Conservation (phyloP, 306 rosid species). For the Rosa rugosa region DNA sequence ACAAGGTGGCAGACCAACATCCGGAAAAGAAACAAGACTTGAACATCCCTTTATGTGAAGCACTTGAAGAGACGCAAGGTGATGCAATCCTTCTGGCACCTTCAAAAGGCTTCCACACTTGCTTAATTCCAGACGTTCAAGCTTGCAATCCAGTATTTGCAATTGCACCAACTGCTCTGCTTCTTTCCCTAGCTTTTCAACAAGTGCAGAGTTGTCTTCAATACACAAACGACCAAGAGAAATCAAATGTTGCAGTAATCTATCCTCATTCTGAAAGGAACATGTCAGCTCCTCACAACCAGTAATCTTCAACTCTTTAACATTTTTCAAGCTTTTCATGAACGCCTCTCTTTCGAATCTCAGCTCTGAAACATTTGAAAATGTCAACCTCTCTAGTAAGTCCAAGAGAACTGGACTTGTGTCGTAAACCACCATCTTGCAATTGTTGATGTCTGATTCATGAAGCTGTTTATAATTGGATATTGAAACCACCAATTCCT, state of each 20-base stretch:
- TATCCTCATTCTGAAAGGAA: neutral
- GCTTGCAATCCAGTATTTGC: neutral
- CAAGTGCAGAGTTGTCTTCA: neutral
- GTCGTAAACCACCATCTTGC: neutral
- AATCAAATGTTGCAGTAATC: neutral
- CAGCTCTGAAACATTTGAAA: neutral
- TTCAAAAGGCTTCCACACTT: neutral
- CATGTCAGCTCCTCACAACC: neutral
- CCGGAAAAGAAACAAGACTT: neutral
- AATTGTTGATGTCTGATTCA: neutral
- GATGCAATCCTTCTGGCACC: neutral
- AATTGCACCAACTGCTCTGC: neutral
- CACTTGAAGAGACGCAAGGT: neutral
- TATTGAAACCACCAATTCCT: neutral
- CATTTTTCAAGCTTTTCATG: neutral
- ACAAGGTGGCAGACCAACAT: neutral
- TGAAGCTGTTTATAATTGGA: neutral
- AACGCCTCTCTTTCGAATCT: neutral
- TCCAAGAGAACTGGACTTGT: neutral
- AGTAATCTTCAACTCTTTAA: neutral
- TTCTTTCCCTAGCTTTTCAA: neutral
- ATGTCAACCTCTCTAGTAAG: neutral
- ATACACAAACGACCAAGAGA: neutral
- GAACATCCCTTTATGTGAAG: neutral
- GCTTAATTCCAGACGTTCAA: neutral